Conservation (phyloP, 176 grass and related monocot species). For the Thalia dealbata region DNA sequence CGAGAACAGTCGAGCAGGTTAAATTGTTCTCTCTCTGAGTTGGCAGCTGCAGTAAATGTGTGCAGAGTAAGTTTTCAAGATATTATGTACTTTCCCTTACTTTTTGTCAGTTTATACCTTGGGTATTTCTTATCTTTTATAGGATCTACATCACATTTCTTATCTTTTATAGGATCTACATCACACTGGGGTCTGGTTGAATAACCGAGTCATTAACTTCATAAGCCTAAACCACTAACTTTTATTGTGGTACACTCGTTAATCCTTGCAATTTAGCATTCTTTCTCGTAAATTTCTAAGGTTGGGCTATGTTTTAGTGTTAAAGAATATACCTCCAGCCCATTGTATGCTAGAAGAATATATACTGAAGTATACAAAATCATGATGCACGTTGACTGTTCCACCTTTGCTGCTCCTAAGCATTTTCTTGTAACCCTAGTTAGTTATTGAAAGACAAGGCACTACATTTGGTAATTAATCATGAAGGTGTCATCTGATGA, state of each 20-base stretch:
- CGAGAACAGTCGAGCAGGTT: constrained; percentile 54
- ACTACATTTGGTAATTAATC: too few species aligned
- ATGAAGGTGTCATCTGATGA: too few species aligned
- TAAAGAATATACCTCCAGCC: neutral
- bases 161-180: neutral
- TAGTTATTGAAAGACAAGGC: too few species aligned
- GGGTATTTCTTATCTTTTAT: constrained; percentile 7
- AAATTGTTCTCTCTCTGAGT: constrained; percentile 81
- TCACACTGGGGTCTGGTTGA: too few species aligned
- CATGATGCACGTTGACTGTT: too few species aligned
- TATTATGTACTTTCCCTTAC: neutral
- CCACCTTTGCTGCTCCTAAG: too few species aligned
- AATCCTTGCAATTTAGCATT: too few species aligned
- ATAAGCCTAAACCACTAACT: too few species aligned
- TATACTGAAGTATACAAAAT: neutral
- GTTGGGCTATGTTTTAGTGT: too few species aligned
- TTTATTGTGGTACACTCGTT: too few species aligned
- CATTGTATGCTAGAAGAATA: neutral
- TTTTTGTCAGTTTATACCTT: constrained; percentile 16
- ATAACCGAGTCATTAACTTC: too few species aligned
- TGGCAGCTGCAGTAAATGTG: constrained; percentile 81
- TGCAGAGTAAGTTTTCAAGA: constrained; percentile 54
- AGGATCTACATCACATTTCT: neutral
- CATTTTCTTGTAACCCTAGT: neutral
- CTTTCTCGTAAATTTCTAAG: too few species aligned